phyloP scores from a whole-genome alignment of 805 yeast genomes.

The Starmerella asiatica region DNA sequence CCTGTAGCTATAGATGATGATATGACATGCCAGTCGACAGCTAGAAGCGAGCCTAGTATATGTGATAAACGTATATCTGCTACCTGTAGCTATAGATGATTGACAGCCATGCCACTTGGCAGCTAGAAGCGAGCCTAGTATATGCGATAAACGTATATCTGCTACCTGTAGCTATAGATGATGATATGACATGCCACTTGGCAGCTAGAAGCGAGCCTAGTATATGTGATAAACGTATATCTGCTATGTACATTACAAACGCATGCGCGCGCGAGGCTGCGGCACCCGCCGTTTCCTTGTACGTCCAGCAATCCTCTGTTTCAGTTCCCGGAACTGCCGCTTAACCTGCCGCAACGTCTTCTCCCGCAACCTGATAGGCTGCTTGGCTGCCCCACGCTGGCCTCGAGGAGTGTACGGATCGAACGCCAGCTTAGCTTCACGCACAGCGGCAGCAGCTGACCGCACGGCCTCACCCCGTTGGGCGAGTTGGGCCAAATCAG shows the following conservation, averaged over 20 bases:
- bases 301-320: conserved; percentile 19
- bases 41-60: no score
- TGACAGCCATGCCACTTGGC: no score
- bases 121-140: no score
- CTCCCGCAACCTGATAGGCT: conserved; percentile 22
- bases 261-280: conserved; percentile 18
- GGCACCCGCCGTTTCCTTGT: conserved; percentile 21
- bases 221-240: not conserved
- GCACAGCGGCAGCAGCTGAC: conserved; percentile 18
- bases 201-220: no score
- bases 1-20: no score
- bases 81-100: no score
- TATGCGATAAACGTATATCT: not conserved
- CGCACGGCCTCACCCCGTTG: conserved; percentile 15
- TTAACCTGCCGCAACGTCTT: conserved; percentile 22
- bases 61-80: no score
- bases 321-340: conserved; percentile 21
- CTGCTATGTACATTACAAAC: conserved; percentile 24
- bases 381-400: conserved; percentile 23
- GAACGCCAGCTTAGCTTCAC: conserved; percentile 17
- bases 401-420: conserved; percentile 23
- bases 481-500: conserved; percentile 19
- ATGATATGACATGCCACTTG: no score
- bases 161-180: conserved; percentile 18
- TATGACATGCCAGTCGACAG: no score